Conservation (phyloP, 495 filamentous ascomycete genomes). For the Aspergillus avenaceus region DNA sequence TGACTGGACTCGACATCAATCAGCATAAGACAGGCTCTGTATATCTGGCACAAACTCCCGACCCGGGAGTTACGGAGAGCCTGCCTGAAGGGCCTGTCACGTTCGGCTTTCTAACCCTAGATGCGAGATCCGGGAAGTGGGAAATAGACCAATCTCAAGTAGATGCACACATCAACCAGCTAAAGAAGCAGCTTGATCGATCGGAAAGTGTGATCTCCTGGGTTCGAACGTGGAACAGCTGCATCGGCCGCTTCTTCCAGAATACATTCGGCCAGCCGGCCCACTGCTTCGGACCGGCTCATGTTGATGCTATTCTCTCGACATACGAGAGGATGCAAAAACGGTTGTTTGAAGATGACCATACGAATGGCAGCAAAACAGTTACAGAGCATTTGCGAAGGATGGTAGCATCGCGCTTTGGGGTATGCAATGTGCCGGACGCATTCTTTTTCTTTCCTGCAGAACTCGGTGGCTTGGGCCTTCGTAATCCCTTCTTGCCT, state of each 20-base stretch:
- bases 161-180: constrained; percentile 49
- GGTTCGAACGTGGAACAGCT: constrained; percentile 60
- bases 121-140: constrained; percentile 14
- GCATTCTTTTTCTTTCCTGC: constrained; percentile 54
- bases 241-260: constrained; percentile 54
- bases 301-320: constrained; percentile 52
- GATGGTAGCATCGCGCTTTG: constrained; percentile 47
- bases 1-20: constrained; percentile 50
- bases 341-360: constrained; percentile 35
- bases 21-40: constrained; percentile 50
- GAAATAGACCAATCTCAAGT: constrained; percentile 51
- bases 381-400: constrained; percentile 49
- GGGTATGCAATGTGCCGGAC: constrained; percentile 49
- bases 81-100: constrained; percentile 18
- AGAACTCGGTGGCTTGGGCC: constrained; percentile 50
- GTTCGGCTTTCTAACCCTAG: constrained; percentile 24
- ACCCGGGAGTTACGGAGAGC: background rate
- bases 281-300: constrained; percentile 51
- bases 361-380: constrained; percentile 26
- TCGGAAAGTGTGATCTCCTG: constrained; percentile 50
- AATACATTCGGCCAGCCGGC: constrained; percentile 57
- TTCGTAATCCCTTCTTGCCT: constrained; percentile 52
- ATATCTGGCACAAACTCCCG: constrained; percentile 23
- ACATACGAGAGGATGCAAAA: constrained; percentile 52
- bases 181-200: constrained; percentile 47